phyloP scores from a whole-genome alignment of 2,329 filamentous ascomycete genomes.

The Alternaria sp. region DNA sequence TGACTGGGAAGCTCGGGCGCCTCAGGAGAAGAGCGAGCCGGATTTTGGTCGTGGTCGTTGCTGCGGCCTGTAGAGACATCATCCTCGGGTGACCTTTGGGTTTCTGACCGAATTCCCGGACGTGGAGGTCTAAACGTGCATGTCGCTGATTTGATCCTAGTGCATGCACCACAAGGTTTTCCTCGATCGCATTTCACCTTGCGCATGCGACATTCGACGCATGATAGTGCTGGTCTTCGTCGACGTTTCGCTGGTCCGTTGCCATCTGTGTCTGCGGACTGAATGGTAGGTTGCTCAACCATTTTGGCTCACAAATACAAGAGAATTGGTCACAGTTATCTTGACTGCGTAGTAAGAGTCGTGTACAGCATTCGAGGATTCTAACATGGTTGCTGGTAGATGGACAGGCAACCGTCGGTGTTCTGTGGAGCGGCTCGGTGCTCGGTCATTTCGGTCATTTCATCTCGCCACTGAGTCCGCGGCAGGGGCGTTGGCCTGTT shows the following conservation, averaged over 20 bases:
- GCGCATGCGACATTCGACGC: conserved; percentile 35
- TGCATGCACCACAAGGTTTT: conserved; percentile 24
- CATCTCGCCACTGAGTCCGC: background rate
- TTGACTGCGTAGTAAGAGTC: background rate
- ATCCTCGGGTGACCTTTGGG: background rate
- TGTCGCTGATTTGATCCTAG: conserved; percentile 22
- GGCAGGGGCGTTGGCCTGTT: background rate
- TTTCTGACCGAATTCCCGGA: background rate
- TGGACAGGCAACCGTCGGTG: background rate
- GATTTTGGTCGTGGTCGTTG: background rate
- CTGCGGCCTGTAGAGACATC: background rate
- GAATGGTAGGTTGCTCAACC: conserved; percentile 10
- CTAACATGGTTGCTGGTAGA: background rate
- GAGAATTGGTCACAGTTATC: background rate
- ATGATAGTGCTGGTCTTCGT: conserved; percentile 37
- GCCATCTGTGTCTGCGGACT: conserved; percentile 20
- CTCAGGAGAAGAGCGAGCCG: background rate
- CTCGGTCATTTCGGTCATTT: background rate
- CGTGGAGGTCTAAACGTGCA: conserved; percentile 31
- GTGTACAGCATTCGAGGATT: background rate
- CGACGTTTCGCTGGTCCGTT: conserved; percentile 27
- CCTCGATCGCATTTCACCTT: conserved; percentile 38
- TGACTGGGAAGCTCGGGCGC: conserved; percentile 5
- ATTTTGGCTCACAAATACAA: conserved; percentile 1
- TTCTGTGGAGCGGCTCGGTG: background rate